Evolutionary conservation across 2,329 filamentous ascomycete species (phyloP).

Genomic region (Fusarium concolor): DNA sequence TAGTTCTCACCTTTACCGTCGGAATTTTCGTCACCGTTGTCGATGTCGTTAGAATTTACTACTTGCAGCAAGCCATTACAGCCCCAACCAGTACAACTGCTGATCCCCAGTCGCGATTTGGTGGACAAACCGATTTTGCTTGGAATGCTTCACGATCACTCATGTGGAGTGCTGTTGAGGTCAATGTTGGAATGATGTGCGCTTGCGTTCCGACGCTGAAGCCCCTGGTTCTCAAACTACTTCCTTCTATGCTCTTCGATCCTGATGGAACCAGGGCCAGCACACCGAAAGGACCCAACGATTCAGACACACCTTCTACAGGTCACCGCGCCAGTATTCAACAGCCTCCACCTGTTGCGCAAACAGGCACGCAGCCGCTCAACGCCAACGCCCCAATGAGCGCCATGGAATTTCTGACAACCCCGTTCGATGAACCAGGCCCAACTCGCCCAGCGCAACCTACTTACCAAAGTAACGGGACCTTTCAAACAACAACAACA

Average conservation of each 20-base stretch:
- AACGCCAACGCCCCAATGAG: slow-evolving; percentile 49
- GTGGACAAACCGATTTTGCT: slow-evolving; percentile 64
- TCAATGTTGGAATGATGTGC: slow-evolving; percentile 89
- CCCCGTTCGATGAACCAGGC: slow-evolving; percentile 50
- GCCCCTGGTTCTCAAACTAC: slow-evolving; percentile 77
- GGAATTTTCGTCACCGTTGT: slow-evolving; percentile 90
- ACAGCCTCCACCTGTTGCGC: slow-evolving; percentile 42
- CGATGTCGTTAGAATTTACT: slow-evolving; percentile 90
- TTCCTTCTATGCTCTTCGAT: slow-evolving; percentile 68
- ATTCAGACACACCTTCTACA: slow-evolving; percentile 48
- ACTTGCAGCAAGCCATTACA: slow-evolving; percentile 79
- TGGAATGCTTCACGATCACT: slow-evolving; percentile 86
- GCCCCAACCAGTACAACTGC: slow-evolving; percentile 53
- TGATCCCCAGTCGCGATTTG: slow-evolving; percentile 60
- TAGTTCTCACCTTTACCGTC: slow-evolving; percentile 86
- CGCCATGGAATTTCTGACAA: slow-evolving; percentile 61
- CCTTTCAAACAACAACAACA: slow-evolving; percentile 45
- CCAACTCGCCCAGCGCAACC: slow-evolving; percentile 25
- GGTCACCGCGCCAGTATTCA: slow-evolving; percentile 41
- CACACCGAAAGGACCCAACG: slow-evolving; percentile 46
- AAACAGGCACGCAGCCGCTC: slow-evolving; percentile 35
- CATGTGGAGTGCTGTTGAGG: slow-evolving; percentile 95
- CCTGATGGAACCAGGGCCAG: slow-evolving; percentile 56
- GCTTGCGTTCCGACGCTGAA: slow-evolving; percentile 94
- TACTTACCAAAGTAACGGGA: slow-evolving; percentile 10